A percentile compares a stretch with the other conserved stretches of the same genome.
Evolutionary conservation across 1,139 yeast genomes (phyloP).

Genomic region (Blastobotrys buckinghamii): DNA sequence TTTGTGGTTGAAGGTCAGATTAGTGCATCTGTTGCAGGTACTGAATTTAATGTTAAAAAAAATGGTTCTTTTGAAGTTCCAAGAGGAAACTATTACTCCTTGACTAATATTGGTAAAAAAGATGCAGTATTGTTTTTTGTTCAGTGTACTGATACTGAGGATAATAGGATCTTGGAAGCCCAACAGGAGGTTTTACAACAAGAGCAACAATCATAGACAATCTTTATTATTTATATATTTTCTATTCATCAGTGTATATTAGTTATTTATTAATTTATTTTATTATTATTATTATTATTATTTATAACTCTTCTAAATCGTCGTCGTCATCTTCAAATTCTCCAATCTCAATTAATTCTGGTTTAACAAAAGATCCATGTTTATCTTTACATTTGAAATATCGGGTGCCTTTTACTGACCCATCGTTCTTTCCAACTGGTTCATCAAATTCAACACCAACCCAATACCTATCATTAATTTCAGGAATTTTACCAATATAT

Average conservation of each 20-base stretch:
- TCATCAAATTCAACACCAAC: conserved; percentile 66
- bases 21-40: conserved; percentile 59
- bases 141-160: conserved; percentile 47
- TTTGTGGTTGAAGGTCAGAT: conserved; percentile 66
- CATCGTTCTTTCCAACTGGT: conserved; percentile 73
- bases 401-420: conserved; percentile 55
- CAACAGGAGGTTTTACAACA: background rate
- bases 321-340: conserved; percentile 31
- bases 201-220: background rate
- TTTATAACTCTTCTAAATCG: conserved; percentile 12
- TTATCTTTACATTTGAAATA: conserved; percentile 52
- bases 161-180: conserved; percentile 12
- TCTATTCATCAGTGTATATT: too few relatives aligned
- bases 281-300: background rate
- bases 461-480: conserved; percentile 53
- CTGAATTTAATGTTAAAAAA: conserved; percentile 53
- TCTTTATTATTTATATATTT: background rate
- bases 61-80: conserved; percentile 86
- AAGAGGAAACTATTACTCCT: conserved; percentile 64
- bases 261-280: background rate
- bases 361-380: conserved; percentile 48
- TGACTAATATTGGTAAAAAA: conserved; percentile 47
- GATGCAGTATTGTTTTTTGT: conserved; percentile 69
- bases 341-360: conserved; percentile 34
- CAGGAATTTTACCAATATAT: conserved; percentile 62